phyloP scores from a whole-genome alignment of 768 basidiomycete species.

The Trametes elegans region DNA sequence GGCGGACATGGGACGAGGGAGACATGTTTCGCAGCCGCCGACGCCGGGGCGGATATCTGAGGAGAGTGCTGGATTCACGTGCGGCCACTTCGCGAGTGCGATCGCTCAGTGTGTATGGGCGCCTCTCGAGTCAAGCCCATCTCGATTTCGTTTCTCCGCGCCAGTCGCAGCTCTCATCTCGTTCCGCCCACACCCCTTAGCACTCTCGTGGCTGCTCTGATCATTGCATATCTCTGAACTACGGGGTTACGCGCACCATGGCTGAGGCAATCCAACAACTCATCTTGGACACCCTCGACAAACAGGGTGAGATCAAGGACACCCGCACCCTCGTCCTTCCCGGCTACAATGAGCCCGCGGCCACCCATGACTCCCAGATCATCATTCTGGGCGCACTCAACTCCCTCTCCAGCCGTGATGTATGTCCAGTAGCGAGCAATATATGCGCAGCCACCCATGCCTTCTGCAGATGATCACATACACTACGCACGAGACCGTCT shows the following conservation, averaged over 20 bases:
- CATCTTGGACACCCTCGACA: constrained; percentile 69
- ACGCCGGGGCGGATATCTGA: background rate
- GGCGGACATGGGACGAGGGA: constrained; percentile 18
- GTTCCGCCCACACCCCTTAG: too few relatives aligned
- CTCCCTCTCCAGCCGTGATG: constrained; percentile 84
- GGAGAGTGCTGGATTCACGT: constrained; percentile 18
- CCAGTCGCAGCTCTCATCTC: background rate
- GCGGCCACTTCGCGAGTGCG: background rate
- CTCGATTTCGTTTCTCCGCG: constrained; percentile 16
- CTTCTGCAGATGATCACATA: constrained; percentile 74
- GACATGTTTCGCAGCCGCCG: constrained; percentile 4
- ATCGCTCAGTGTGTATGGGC: constrained; percentile 19
- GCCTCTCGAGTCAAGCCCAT: constrained; percentile 20
- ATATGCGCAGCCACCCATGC: background rate
- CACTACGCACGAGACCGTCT: constrained; percentile 70
- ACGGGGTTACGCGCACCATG: constrained; percentile 39
- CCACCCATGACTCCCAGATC: constrained; percentile 76
- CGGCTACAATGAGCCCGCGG: constrained; percentile 54
- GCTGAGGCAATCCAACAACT: constrained; percentile 79
- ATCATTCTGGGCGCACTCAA: constrained; percentile 88
- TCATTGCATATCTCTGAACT: too few relatives aligned
- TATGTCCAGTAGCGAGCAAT: constrained; percentile 34
- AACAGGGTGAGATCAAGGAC: constrained; percentile 55
- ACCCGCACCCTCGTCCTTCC: constrained; percentile 68
- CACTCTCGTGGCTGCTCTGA: too few relatives aligned